phyloP scores from a whole-genome alignment of 257 asterid genomes.

The Solanum verrucosum region DNA sequence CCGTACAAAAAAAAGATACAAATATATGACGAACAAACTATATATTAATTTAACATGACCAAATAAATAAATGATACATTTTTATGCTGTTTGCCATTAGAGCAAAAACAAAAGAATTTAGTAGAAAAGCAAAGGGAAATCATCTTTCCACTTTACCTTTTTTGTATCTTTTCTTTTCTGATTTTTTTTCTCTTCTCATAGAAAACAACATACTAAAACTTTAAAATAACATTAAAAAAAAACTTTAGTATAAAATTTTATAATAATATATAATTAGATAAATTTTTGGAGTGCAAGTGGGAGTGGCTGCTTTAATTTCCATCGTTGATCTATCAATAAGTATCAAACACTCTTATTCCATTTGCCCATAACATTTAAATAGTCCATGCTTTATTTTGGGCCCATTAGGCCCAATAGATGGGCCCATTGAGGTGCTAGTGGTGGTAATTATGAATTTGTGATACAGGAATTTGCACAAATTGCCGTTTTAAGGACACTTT shows the following conservation, averaged over 20 bases:
- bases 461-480: background rate
- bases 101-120: background rate
- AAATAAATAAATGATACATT: background rate
- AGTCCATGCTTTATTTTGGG: background rate
- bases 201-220: conserved; percentile 14
- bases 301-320: background rate
- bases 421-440: background rate
- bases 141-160: conserved; percentile 9
- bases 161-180: conserved; percentile 11
- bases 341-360: background rate
- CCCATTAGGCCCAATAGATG: background rate
- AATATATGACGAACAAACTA: background rate
- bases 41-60: background rate
- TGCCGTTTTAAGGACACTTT: background rate
- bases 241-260: background rate
- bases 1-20: background rate
- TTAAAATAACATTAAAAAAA: background rate
- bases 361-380: background rate
- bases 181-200: background rate
- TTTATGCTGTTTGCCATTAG: conserved; percentile 5
- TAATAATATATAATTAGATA: background rate
- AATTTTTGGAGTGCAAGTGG: conserved; percentile 3
- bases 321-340: background rate
- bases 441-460: background rate
- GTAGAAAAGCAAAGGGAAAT: background rate